phyloP scores from a whole-genome alignment of 192 early-diverging fungal species.

The Rhizophagus prolifer region DNA sequence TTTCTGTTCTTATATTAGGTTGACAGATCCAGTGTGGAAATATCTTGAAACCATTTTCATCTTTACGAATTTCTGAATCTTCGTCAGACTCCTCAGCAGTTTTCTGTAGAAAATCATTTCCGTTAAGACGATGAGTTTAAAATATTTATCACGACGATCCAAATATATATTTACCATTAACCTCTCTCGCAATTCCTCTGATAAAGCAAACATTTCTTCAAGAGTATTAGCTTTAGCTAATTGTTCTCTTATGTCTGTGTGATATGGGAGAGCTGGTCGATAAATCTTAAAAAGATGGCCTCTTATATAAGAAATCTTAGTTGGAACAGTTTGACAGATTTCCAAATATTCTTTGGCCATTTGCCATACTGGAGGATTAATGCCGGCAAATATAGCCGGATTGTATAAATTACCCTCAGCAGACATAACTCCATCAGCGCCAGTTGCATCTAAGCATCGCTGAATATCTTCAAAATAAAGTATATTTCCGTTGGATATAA shows the following conservation, averaged over 20 bases:
- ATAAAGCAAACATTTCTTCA: constrained; percentile 57
- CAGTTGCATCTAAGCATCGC: constrained; percentile 78
- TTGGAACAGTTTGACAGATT: constrained; percentile 70
- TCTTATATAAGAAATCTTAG: constrained; percentile 68
- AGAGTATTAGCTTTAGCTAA: constrained; percentile 58
- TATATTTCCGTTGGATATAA: constrained; percentile 98
- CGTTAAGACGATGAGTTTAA: neutral
- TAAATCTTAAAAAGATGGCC: constrained; percentile 96
- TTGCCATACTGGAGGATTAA: constrained; percentile 68
- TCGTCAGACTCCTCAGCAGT: constrained; percentile 23
- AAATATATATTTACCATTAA: constrained; percentile 31
- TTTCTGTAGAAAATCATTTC: neutral
- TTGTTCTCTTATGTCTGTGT: constrained; percentile 74
- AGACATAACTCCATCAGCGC: constrained; percentile 93
- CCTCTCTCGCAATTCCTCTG: constrained; percentile 50
- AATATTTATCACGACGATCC: neutral
- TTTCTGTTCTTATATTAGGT: constrained; percentile 56
- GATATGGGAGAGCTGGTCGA: constrained; percentile 65
- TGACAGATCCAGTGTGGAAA: constrained; percentile 71
- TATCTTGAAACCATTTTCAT: constrained; percentile 53
- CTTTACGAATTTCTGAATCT: constrained; percentile 10
- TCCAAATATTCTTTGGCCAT: constrained; percentile 88
- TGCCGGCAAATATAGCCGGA: constrained; percentile 76
- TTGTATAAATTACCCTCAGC: constrained; percentile 87
- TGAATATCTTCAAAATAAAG: constrained; percentile 89